A percentile compares a stretch with the other conserved stretches of the same genome.
phyloP scores from a whole-genome alignment of 805 yeast genomes.

The Blastobotrys terrestris region DNA sequence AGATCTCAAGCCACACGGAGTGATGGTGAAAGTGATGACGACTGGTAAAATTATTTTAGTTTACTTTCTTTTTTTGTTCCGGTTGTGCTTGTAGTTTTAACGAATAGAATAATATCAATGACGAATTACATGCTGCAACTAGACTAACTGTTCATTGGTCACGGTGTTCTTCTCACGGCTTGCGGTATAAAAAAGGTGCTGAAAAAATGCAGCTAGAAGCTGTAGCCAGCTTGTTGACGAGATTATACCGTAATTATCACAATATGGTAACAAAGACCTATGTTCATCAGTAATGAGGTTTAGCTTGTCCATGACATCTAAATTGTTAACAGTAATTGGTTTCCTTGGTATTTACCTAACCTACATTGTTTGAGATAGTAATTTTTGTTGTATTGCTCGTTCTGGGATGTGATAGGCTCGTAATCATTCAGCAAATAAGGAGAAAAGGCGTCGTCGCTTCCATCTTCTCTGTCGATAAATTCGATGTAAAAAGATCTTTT shows the following conservation, averaged over 20 bases:
- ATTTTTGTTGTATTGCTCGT: not conserved
- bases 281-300: not conserved
- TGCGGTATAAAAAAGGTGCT: not conserved
- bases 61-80: not conserved
- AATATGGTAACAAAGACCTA: not conserved
- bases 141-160: no score
- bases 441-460: not conserved
- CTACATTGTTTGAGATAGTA: not conserved
- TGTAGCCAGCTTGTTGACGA: not conserved
- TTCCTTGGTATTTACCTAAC: not conserved
- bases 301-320: not conserved
- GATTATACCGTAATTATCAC: not conserved
- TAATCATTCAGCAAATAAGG: not conserved
- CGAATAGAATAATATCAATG: not conserved
- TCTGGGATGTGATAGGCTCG: not conserved
- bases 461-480: not conserved
- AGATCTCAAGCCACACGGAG: constrained; percentile 56
- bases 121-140: no score
- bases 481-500: not conserved
- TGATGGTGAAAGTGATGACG: constrained; percentile 48
- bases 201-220: not conserved
- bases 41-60: constrained; percentile 19
- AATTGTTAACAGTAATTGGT: not conserved
- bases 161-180: no score
- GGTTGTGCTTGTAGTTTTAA: not conserved